Evolutionary conservation across 352 stramenopile genomes (phyloP).

Genomic region (Pythium chondricola): DNA sequence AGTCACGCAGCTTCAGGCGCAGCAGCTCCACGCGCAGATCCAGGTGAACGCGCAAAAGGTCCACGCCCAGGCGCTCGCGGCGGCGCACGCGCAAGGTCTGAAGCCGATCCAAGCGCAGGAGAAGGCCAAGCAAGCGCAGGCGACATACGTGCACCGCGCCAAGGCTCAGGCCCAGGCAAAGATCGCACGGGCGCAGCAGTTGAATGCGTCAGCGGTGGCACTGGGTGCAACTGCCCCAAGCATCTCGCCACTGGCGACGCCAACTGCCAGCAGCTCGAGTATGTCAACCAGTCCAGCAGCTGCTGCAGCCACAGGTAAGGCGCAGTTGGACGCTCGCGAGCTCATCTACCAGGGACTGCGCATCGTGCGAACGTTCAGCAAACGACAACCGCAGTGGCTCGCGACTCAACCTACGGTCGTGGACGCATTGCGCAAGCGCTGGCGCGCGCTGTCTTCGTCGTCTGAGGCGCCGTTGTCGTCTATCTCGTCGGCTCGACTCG

Average conservation of each 20-base stretch:
- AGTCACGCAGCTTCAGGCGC: slow-evolving; percentile 31
- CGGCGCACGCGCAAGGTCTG: slow-evolving; percentile 76
- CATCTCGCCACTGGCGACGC: slow-evolving; percentile 12
- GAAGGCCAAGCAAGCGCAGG: slow-evolving; percentile 87
- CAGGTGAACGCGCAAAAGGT: slow-evolving; percentile 89
- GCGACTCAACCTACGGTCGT: slow-evolving; percentile 84
- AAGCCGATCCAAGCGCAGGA: slow-evolving; percentile 85
- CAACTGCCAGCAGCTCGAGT: slow-evolving; percentile 2
- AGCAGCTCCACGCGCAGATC: slow-evolving; percentile 84
- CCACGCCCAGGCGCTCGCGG: slow-evolving; percentile 81
- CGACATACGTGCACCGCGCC: slow-evolving; percentile 80
- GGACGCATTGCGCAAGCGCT: slow-evolving; percentile 92
- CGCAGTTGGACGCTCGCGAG: slow-evolving; percentile 88
- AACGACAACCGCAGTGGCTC: slow-evolving; percentile 88
- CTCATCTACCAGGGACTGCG: slow-evolving; percentile 92
- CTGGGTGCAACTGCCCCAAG: too few species aligned
- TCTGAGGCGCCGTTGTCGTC: too few species aligned
- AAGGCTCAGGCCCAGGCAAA: slow-evolving; percentile 86
- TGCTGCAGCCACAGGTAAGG: slow-evolving; percentile 36
- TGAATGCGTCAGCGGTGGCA: slow-evolving; percentile 30
- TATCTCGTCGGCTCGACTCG: slow-evolving; percentile 66
- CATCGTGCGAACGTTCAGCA: slow-evolving; percentile 88
- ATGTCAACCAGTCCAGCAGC: neutral
- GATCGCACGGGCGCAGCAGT: slow-evolving; percentile 67
- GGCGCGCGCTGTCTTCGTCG: too few species aligned